Evolutionary conservation across 1,284 basidiomycete species (phyloP).

Genomic region (Rhodotorula sp.): DNA sequence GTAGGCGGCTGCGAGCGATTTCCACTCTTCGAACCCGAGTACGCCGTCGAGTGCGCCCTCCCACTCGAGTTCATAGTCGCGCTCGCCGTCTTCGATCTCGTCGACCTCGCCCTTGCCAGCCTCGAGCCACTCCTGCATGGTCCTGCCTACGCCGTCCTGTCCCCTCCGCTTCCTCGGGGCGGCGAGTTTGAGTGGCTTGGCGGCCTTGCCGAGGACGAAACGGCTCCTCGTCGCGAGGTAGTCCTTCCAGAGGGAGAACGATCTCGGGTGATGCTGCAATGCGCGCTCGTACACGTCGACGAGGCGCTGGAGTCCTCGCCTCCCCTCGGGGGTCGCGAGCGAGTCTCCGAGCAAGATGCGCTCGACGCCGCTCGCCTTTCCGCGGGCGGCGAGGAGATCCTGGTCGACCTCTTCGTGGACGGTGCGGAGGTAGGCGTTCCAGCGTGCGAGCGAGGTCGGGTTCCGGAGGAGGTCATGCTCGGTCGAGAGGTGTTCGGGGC

Average conservation of each 20-base stretch:
- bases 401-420: constrained; percentile 64
- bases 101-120: constrained; percentile 58
- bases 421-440: constrained; percentile 82
- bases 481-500: constrained; percentile 72
- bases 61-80: constrained; percentile 58
- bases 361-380: constrained; percentile 56
- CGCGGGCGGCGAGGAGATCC: constrained; percentile 48
- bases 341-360: constrained; percentile 46
- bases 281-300: constrained; percentile 87
- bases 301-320: constrained; percentile 44
- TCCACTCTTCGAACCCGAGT: constrained; percentile 95
- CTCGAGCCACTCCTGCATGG: constrained; percentile 41
- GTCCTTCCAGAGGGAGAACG: constrained; percentile 92
- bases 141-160: constrained; percentile 29
- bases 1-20: constrained; percentile 77
- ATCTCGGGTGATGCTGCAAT: constrained; percentile 79
- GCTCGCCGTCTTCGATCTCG: constrained; percentile 54
- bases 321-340: constrained; percentile 39
- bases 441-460: constrained; percentile 83
- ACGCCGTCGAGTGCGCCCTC: constrained; percentile 79
- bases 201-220: constrained; percentile 75
- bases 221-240: constrained; percentile 81
- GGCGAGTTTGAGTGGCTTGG: constrained; percentile 51
- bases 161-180: constrained; percentile 55
- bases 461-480: constrained; percentile 97